Base-by-base conservation (phyloP, 768 basidiomycete species). In the Xerocomellus chrysenteron region DNA sequence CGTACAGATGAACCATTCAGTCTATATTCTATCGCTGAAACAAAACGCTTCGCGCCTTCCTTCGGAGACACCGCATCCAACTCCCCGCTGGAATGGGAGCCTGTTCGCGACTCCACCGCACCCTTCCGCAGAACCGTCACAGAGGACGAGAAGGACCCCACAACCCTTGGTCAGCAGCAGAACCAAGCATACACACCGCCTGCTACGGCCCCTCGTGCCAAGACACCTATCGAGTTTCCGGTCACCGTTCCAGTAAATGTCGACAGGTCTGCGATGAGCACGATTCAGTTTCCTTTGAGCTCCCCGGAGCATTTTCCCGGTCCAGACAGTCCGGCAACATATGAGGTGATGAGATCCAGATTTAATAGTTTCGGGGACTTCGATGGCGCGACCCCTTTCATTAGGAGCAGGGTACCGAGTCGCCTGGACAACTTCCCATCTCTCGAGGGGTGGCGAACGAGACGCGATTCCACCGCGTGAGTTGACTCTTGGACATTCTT, bases 401-500 rank as follows among this genome's bases (percentile, higher is more conserved):
- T 92, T 61, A 82, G 92, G 47, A 94, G 91, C 70, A 84, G 92
- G 44, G 90, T 86, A 9, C 90, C 88, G 56, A 93, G 92, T 67
- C 79, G 89, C 49, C 72, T 92, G 47, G 87, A 90, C 58, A 78
- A 71, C 53, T 70, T 84, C 42, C 69, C 69, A 47, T 78, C 69
- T 19, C 65, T 78, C 3, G 90, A 93, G 33, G 90, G 88, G 5
- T 96, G 94, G 94, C 79, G 94, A 49, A 91, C 87, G 12, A 78
- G 93, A 63, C 80, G 91, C 47, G 92, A 95, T 72, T 94, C 92
- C 62, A 93, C 91, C 30, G 91, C 90, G 92, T 94, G 68, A 73
- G 92, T 78, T 5, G 47, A 41, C 56, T 56, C 44, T 36, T 51
- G 11, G 36, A 28, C 14, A 46, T 54, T 48, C 24, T 54, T 37